phyloP scores from a whole-genome alignment of 768 basidiomycete species.

The Ramaria sp. region DNA sequence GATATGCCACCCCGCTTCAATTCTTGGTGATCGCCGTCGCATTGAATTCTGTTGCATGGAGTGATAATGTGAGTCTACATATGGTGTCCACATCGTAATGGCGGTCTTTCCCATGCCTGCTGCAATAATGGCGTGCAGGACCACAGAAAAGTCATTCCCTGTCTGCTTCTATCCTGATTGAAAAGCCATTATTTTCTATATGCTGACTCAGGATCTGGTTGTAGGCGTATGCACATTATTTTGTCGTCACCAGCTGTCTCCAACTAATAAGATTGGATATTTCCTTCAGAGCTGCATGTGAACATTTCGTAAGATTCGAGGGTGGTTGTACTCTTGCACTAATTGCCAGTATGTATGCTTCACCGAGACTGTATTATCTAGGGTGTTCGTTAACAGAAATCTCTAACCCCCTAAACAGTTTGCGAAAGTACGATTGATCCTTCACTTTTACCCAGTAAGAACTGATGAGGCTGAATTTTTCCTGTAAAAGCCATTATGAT shows the following conservation, averaged over 20 bases:
- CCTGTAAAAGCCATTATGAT: slow-evolving; percentile 6
- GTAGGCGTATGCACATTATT: no score
- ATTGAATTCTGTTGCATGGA: not conserved
- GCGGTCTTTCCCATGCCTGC: no score
- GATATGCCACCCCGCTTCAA: slow-evolving; percentile 3
- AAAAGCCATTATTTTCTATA: not conserved
- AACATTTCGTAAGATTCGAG: slow-evolving; percentile 4
- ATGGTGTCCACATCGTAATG: no score
- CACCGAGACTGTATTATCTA: not conserved
- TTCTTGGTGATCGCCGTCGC: slow-evolving; percentile 1
- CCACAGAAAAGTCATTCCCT: not conserved
- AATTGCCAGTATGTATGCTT: slow-evolving; percentile 6
- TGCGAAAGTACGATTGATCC: no score
- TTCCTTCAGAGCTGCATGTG: slow-evolving; percentile 3
- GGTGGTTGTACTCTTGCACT: slow-evolving; percentile 2
- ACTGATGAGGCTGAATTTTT: no score
- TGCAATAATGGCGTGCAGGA: no score
- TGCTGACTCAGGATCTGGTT: no score
- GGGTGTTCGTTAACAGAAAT: not conserved
- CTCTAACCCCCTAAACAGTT: no score
- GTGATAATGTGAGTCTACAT: not conserved
- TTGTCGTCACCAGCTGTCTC: not conserved
- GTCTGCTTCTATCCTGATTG: not conserved
- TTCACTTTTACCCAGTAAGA: no score
- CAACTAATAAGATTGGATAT: not conserved